Conservation (phyloP, 441 rosid genomes). For the Omphalea diandra region DNA sequence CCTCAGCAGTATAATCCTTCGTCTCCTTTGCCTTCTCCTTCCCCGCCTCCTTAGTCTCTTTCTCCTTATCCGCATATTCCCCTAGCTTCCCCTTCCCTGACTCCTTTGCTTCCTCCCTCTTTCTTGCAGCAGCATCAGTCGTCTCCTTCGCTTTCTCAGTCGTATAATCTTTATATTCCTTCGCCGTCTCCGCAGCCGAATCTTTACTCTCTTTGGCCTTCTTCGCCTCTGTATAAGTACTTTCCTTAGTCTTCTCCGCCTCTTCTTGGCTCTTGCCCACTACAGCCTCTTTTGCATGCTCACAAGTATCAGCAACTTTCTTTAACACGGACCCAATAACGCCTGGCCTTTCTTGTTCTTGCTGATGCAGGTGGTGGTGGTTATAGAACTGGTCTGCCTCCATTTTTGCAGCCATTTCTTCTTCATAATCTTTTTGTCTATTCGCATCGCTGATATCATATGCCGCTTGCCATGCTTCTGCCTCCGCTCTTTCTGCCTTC, state of each 20-base stretch:
- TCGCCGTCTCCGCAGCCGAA: slow-evolving; percentile 48
- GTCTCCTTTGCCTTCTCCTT: not conserved
- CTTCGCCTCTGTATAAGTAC: slow-evolving; percentile 28
- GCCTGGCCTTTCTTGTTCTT: slow-evolving; percentile 36
- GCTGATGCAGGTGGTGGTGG: slow-evolving; percentile 26
- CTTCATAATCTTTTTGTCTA: slow-evolving; percentile 26
- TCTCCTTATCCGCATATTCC: slow-evolving; percentile 15
- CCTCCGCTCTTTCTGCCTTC: slow-evolving; percentile 43
- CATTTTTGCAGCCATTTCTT: slow-evolving; percentile 16
- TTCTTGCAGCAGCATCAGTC: slow-evolving; percentile 35
- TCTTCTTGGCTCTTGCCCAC: slow-evolving; percentile 48
- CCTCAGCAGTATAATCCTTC: slow-evolving; percentile 33
- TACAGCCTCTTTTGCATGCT: slow-evolving; percentile 58
- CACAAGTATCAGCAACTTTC: slow-evolving; percentile 51
- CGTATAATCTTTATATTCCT: slow-evolving; percentile 32
- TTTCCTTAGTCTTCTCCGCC: slow-evolving; percentile 12
- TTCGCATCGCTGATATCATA: slow-evolving; percentile 36
- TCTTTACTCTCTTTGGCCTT: slow-evolving; percentile 50
- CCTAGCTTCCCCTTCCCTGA: not conserved
- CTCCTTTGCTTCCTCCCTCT: slow-evolving; percentile 33
- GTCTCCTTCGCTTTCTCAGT: slow-evolving; percentile 32
- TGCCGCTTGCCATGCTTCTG: slow-evolving; percentile 38
- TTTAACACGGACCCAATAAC: slow-evolving; percentile 52
- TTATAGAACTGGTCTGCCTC: slow-evolving; percentile 24
- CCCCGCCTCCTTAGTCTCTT: slow-evolving; percentile 10